Evolutionary conservation across 805 yeast species (phyloP).

Genomic region (Saccharomycopsis javanensis): DNA sequence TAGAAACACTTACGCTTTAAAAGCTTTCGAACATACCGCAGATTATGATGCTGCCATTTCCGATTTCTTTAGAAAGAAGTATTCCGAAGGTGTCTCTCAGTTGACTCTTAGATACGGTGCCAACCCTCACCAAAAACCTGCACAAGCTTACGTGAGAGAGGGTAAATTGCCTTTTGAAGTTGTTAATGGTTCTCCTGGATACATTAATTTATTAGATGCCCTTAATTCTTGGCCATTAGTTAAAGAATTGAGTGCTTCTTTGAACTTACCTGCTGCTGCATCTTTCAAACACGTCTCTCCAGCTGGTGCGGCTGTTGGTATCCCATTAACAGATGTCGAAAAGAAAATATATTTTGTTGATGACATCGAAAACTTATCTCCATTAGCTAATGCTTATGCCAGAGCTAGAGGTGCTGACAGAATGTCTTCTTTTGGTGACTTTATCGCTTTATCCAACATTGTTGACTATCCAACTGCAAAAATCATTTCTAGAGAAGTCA

Average conservation of each 20-base stretch:
- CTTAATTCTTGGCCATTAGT: constrained; percentile 98
- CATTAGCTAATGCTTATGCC: constrained; percentile 96
- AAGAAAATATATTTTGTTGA: constrained; percentile 92
- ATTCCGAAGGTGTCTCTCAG: constrained; percentile 82
- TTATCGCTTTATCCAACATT: constrained; percentile 92
- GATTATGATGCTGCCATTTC: constrained; percentile 93
- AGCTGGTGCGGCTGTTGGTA: constrained; percentile 97
- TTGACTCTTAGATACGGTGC: constrained; percentile 96
- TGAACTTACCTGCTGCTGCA: constrained; percentile 97
- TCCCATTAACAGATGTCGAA: constrained; percentile 84
- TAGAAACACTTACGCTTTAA: constrained; percentile 79
- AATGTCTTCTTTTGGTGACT: constrained; percentile 98
- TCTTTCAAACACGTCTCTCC: constrained; percentile 98
- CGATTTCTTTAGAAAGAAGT: constrained; percentile 95
- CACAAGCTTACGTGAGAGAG: constrained; percentile 84
- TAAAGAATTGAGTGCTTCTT: constrained; percentile 87
- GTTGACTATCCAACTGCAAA: constrained; percentile 95
- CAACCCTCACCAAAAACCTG: constrained; percentile 98
- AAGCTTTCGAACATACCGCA: constrained; percentile 98
- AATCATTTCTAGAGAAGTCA: constrained; percentile 93
- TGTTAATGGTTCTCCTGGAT: constrained; percentile 91
- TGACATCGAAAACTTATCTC: constrained; percentile 90
- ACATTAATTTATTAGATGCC: constrained; percentile 93
- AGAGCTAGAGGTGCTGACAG: constrained; percentile 99
- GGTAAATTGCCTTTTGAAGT: constrained; percentile 93